A percentile compares a stretch with the other conserved stretches of the same genome.
Conservation (phyloP, 768 basidiomycete genomes). For the Cyclocybe cylindracea region DNA sequence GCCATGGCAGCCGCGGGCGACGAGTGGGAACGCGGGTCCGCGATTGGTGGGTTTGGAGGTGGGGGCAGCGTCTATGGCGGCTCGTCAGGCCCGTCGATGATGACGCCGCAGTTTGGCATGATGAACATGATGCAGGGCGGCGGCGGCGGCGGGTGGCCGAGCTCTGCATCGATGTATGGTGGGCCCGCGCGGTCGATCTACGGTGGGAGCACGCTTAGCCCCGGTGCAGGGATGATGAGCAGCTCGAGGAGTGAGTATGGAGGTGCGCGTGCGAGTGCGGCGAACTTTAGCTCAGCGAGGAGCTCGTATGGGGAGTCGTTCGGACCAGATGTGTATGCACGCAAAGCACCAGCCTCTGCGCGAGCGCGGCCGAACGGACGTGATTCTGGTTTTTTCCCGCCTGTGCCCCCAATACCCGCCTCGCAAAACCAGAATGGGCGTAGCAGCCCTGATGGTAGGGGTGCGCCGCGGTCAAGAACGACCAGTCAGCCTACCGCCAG, state of each 20-base stretch:
- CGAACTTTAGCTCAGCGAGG: conserved; percentile 56
- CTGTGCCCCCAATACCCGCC: conserved; percentile 38
- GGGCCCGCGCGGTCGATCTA: conserved; percentile 59
- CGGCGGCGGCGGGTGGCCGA: conserved; percentile 35
- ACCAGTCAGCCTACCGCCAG: conserved; percentile 45
- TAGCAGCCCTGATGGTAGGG: conserved; percentile 17
- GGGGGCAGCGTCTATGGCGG: conserved; percentile 18
- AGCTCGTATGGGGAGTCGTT: conserved; percentile 75
- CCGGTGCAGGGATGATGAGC: conserved; percentile 34
- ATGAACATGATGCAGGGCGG: conserved; percentile 42
- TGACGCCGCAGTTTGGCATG: conserved; percentile 35
- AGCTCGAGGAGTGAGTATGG: conserved; percentile 69
- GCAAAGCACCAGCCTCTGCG: conserved; percentile 14
- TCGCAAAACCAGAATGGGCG: conserved; percentile 21
- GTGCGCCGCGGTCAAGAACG: conserved; percentile 36
- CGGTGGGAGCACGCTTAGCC: conserved; percentile 28
- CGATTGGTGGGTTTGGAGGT: conserved; percentile 44
- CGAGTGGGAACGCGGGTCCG: conserved; percentile 86
- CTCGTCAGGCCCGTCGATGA: conserved; percentile 26
- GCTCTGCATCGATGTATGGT: conserved; percentile 47
- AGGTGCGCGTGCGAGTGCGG: conserved; percentile 40
- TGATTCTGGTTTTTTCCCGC: conserved; percentile 44
- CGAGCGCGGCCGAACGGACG: conserved; percentile 17
- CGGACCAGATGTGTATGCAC: conserved; percentile 33
- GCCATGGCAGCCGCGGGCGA: conserved; percentile 88